A percentile compares a stretch with the other conserved stretches of the same genome.
phyloP scores from a whole-genome alignment of 805 yeast species.

The Komagataella populi region DNA sequence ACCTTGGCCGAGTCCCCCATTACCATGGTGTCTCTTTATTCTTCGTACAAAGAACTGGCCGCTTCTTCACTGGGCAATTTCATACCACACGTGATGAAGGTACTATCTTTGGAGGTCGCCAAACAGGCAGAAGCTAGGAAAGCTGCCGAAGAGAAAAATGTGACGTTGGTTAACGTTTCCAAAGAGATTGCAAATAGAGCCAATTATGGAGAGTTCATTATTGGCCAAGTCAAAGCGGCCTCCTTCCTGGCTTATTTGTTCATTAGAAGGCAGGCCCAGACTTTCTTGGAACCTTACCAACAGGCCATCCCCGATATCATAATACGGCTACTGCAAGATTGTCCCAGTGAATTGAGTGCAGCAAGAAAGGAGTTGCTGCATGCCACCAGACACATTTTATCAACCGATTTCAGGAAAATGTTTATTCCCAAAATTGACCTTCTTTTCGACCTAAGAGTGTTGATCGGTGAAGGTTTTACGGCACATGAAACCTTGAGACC shows the following conservation, averaged over 20 bases:
- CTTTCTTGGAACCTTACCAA: conserved; percentile 43
- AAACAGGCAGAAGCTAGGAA: conserved; percentile 61
- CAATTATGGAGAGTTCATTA: conserved; percentile 76
- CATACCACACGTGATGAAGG: conserved; percentile 67
- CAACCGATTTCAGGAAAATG: conserved; percentile 72
- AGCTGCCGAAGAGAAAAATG: conserved; percentile 39
- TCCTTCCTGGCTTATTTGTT: conserved; percentile 88
- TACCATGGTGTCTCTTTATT: conserved; percentile 83
- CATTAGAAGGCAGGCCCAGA: conserved; percentile 69
- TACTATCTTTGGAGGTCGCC: conserved; percentile 67
- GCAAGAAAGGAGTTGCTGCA: conserved; percentile 89
- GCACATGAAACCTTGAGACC: conserved; percentile 85
- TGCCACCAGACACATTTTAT: conserved; percentile 88
- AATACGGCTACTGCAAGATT: conserved; percentile 77
- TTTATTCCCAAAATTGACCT: conserved; percentile 80
- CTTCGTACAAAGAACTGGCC: conserved; percentile 71
- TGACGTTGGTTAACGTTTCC: conserved; percentile 56
- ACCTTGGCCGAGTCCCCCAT: conserved; percentile 94
- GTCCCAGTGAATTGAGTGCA: conserved; percentile 85
- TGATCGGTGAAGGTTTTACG: conserved; percentile 88
- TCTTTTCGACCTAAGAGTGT: conserved; percentile 72
- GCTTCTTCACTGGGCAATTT: conserved; percentile 60
- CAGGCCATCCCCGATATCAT: conserved; percentile 75
- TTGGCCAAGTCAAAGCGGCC: conserved; percentile 93
- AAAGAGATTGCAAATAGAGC: conserved; percentile 63